These are phyloP conservation scores for Aspergillaceae sp. DNA, from an alignment of 2,329 filamentous ascomycete species.

Conservation along the genomic window DNA sequence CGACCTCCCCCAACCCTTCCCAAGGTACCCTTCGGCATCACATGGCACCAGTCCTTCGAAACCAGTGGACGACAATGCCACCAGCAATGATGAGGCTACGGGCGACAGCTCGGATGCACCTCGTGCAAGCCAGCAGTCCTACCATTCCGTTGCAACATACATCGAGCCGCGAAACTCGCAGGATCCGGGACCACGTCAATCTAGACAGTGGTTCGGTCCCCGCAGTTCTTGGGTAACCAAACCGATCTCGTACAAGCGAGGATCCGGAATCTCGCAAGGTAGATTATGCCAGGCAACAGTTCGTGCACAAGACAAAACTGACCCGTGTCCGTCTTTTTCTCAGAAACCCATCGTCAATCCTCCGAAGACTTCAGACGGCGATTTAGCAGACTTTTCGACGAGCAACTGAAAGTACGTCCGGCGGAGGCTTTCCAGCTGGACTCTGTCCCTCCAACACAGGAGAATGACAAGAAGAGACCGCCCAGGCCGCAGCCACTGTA, in stretches of 20 bases:
- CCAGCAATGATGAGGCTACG: neutral
- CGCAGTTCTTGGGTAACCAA: constrained; percentile 15
- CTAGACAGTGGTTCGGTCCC: constrained; percentile 8
- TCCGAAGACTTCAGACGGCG: constrained; percentile 26
- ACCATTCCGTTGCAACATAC: constrained; percentile 1
- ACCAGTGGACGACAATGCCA: neutral
- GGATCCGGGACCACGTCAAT: constrained; percentile 4
- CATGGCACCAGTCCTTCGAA: neutral
- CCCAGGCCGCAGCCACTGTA: neutral
- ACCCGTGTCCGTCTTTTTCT: constrained; percentile 4
- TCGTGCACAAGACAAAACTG: neutral
- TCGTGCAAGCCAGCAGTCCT: constrained; percentile 2
- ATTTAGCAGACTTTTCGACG: constrained; percentile 26
- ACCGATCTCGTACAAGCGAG: constrained; percentile 7
- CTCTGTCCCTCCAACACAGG: neutral
- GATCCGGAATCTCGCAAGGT: constrained; percentile 4
- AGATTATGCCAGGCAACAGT: constrained; percentile 2
- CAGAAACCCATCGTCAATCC: constrained; percentile 16
- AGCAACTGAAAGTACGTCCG: constrained; percentile 17
- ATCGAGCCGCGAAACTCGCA: neutral
- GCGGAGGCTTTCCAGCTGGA: constrained; percentile 18
- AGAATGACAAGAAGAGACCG: neutral
- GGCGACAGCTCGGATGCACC: constrained; percentile 4
- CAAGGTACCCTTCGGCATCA: neutral
- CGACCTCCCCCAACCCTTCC: neutral